Percentiles rank a stretch among this genome's conserved stretches.
phyloP scores from a whole-genome alignment of 164 flowering plant species.

The Macadamia tetraphylla region DNA sequence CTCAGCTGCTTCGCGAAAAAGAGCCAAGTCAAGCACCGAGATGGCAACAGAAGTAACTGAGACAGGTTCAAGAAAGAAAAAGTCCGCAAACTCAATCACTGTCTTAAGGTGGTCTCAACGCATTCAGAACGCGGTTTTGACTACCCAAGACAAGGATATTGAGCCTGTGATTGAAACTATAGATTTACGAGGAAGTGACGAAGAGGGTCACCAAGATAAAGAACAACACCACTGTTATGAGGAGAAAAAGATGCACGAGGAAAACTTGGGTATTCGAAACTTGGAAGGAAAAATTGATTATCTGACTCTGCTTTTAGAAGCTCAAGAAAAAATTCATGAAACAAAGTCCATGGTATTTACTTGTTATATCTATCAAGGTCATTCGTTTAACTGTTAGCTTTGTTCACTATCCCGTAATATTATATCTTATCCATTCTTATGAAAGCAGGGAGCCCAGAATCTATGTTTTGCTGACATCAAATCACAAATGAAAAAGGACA shows the following conservation, averaged over 20 bases:
- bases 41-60: not conserved
- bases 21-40: not conserved
- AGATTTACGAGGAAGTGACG: too few relatives aligned
- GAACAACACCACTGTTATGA: not conserved
- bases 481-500: constrained; percentile 3
- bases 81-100: not conserved
- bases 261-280: constrained; percentile 3
- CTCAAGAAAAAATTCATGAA: constrained; percentile 18
- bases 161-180: too few relatives aligned
- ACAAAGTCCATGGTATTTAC: constrained; percentile 22
- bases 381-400: not conserved
- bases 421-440: not conserved
- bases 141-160: constrained; percentile 8
- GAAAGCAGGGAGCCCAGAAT: constrained; percentile 14
- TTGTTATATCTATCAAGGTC: not conserved
- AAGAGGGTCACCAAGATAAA: too few relatives aligned
- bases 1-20: not conserved
- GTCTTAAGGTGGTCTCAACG: constrained; percentile 33
- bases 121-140: constrained; percentile 9
- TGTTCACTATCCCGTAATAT: not conserved
- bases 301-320: constrained; percentile 14
- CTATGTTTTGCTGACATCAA: constrained; percentile 2
- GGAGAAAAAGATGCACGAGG: not conserved
- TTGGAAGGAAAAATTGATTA: constrained; percentile 30
- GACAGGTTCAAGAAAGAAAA: constrained; percentile 1